Conservation (phyloP, 2,329 filamentous ascomycete genomes). For the Fusarium lyarnte region DNA sequence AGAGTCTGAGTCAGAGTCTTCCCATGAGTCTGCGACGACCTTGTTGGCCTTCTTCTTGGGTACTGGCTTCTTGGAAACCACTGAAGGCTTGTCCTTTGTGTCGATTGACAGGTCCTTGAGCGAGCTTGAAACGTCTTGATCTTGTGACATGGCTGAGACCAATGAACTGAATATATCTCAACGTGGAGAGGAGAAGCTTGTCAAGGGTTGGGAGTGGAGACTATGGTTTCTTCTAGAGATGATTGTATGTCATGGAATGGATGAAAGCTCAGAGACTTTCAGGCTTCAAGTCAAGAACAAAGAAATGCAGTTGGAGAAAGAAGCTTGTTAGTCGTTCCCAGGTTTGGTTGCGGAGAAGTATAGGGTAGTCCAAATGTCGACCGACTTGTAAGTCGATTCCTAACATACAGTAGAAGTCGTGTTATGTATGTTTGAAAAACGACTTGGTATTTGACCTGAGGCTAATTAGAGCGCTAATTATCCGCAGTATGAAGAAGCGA, state of each 20-base stretch:
- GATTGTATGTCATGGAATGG: neutral
- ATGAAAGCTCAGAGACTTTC: neutral
- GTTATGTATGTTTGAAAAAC: neutral
- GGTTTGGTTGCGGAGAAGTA: constrained; percentile 28
- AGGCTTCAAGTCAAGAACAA: neutral
- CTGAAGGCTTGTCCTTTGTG: constrained; percentile 25
- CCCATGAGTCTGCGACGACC: constrained; percentile 56
- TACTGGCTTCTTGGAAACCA: constrained; percentile 35
- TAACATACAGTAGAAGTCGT: neutral
- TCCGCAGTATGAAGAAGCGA: fast-evolving
- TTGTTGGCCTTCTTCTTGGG: constrained; percentile 43
- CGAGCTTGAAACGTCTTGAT: constrained; percentile 43
- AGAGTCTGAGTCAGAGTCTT: constrained; percentile 67
- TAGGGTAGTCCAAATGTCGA: constrained; percentile 8
- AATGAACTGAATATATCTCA: neutral
- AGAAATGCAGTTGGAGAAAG: neutral
- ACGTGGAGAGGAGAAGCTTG: no score
- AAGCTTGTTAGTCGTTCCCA: constrained; percentile 4
- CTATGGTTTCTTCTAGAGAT: neutral
- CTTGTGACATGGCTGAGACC: constrained; percentile 32
- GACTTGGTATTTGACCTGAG: fast-evolving
- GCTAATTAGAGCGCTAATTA: no score
- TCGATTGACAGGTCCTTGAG: constrained; percentile 48
- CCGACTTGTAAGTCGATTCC: neutral
- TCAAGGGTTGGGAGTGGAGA: neutral